phyloP scores from a whole-genome alignment of 495 filamentous ascomycete genomes.

The Annulohypoxylon nitens region DNA sequence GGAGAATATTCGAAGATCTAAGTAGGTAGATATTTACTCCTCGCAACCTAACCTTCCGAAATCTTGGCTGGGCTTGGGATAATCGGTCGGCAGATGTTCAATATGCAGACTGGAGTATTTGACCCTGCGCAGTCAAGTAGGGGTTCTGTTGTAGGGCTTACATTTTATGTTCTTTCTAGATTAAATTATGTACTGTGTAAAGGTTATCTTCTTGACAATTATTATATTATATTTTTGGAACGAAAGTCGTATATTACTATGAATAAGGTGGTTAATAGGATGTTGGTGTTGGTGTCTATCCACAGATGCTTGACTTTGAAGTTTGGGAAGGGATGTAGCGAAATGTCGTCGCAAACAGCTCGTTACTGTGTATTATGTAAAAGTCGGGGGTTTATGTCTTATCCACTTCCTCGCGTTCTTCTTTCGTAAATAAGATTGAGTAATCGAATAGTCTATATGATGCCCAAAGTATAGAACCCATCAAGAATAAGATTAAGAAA shows the following conservation, averaged over 20 bases:
- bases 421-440: background rate
- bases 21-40: background rate
- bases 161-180: background rate
- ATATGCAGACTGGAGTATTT: background rate
- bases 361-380: constrained; percentile 1
- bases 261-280: too few relatives aligned
- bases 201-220: too few relatives aligned
- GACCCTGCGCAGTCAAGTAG: too few relatives aligned
- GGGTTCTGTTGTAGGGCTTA: background rate
- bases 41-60: constrained; percentile 11
- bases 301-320: background rate
- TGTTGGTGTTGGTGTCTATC: background rate
- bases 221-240: too few relatives aligned
- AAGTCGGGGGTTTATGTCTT: background rate
- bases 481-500: background rate
- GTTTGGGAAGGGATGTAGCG: background rate
- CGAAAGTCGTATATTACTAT: too few relatives aligned
- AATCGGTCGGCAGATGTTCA: constrained; percentile 22
- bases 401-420: background rate
- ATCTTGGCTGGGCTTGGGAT: constrained; percentile 26
- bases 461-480: background rate
- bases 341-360: constrained; percentile 1
- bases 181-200: too few relatives aligned
- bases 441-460: background rate
- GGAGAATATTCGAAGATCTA: background rate